Percentiles rank a stretch among this genome's conserved stretches.
phyloP scores from a whole-genome alignment of 306 rosid species.

The Sphenostylis stenocarpa region DNA sequence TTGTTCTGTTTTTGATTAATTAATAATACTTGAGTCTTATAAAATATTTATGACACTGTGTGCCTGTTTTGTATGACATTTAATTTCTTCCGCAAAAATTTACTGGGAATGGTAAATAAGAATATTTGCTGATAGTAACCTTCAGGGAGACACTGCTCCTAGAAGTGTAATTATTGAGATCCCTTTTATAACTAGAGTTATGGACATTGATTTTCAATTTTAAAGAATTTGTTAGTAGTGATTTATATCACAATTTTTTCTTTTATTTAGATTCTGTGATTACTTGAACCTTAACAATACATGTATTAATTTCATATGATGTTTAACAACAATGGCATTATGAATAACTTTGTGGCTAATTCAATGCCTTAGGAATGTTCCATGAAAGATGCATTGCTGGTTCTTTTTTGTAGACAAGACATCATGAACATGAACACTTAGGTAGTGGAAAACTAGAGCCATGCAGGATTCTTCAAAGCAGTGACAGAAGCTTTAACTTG shows the following conservation, averaged over 20 bases:
- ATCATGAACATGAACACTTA: background rate
- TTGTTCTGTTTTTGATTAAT: too few species aligned
- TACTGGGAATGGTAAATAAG: too few species aligned
- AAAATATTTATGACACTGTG: too few species aligned
- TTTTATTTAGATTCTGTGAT: background rate
- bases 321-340: background rate
- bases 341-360: too few species aligned
- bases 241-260: background rate
- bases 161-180: background rate
- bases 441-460: conserved; percentile 52
- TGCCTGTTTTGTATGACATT: too few species aligned
- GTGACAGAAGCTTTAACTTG: conserved; percentile 85
- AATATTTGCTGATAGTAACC: too few species aligned
- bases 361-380: conserved; percentile 3
- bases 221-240: background rate
- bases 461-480: conserved; percentile 67
- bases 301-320: background rate
- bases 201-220: background rate
- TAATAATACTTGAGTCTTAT: too few species aligned
- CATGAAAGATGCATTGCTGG: background rate
- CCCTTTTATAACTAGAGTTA: background rate
- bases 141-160: too few species aligned
- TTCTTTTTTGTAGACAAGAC: background rate
- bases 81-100: too few species aligned
- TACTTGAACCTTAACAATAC: background rate